Base-by-base conservation (phyloP, 805 yeast genomes). In the Candida orba region DNA sequence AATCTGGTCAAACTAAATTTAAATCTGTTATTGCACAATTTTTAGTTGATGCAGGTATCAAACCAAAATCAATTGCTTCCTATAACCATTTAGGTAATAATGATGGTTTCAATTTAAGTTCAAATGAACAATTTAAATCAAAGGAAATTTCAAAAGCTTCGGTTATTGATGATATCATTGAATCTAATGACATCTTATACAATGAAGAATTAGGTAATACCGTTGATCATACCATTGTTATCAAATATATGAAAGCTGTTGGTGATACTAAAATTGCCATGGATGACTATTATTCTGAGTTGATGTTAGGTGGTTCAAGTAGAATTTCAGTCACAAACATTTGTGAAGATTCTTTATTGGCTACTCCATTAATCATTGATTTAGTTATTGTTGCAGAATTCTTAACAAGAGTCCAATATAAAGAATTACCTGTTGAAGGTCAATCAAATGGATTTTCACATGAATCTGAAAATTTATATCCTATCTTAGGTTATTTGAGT, bases 301-400 rank as follows among this genome's bases (percentile, higher is more conserved):
- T 90, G 62, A 91, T 90, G 97, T 76, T 90, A 57, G 98, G 98
- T 49, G 98, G 98, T 37, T 96, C 90, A 70, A 91, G 90, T 72
- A 84, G 93, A 62, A 84, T 90, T 53, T 81, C 95, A 39, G 84
- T 91, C 60, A 95, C 90, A 69, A 90, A 91, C 63, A 95, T 91
- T 35, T 90, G 98, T 67, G 98, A 90, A 68, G 98, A 90, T 65
- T 89, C 96, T 4, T 72, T 90, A 57, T 75, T 90, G 63, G 98
- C 98, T 17, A 85, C 96, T 23, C 97, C 98, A 40, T 75, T 90
- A 64, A 91, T 90, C 64, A 84, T 90, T 55, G 98, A 90, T 65
- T 74, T 90, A 65, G 84, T 88, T 39, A 83, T 90, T 38, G 83
- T 90, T 78, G 71, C 95, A 46, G 98, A 90, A 68, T 88, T 90